phyloP scores from a whole-genome alignment of 164 flowering plant genomes.

The Vitis labrusca region DNA sequence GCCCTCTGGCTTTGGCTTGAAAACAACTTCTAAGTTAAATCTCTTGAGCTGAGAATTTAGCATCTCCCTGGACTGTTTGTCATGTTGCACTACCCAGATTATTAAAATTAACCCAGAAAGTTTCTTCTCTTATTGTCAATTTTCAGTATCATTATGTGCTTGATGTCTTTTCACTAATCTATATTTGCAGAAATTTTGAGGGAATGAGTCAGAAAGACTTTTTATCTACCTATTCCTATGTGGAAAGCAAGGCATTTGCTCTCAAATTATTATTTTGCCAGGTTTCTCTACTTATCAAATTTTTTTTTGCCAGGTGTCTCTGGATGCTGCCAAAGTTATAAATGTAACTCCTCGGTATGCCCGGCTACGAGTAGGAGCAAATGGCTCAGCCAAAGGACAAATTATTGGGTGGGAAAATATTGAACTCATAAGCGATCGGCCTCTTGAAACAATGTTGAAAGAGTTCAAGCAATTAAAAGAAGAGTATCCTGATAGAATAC shows the following conservation, averaged over 20 bases:
- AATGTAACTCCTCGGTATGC: conserved; percentile 99
- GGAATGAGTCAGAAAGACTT: too few relatives aligned
- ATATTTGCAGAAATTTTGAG: too few relatives aligned
- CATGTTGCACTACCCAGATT: too few relatives aligned
- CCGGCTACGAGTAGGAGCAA: conserved; percentile 67
- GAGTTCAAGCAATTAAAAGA: conserved; percentile 87
- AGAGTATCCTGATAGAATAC: conserved; percentile 90
- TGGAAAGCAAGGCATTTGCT: not conserved
- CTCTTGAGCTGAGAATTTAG: too few relatives aligned
- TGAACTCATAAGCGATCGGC: conserved; percentile 95
- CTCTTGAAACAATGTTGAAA: conserved; percentile 92
- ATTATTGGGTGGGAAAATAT: conserved; percentile 99
- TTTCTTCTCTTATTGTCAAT: too few relatives aligned
- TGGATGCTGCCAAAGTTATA: conserved; percentile 88
- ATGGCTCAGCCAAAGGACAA: conserved; percentile 86
- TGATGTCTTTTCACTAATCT: too few relatives aligned
- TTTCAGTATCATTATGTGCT: too few relatives aligned
- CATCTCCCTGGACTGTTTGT: too few relatives aligned
- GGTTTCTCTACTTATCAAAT: conserved; percentile 61
- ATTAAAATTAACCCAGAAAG: too few relatives aligned
- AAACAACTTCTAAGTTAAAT: too few relatives aligned
- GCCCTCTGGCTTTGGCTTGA: too few relatives aligned
- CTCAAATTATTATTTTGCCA: conserved; percentile 17
- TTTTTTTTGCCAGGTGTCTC: conserved; percentile 60
- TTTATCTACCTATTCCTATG: not conserved